These are phyloP conservation scores for Erodium trifolium DNA, from an alignment of 441 rosid species.

Conservation along the genomic window DNA sequence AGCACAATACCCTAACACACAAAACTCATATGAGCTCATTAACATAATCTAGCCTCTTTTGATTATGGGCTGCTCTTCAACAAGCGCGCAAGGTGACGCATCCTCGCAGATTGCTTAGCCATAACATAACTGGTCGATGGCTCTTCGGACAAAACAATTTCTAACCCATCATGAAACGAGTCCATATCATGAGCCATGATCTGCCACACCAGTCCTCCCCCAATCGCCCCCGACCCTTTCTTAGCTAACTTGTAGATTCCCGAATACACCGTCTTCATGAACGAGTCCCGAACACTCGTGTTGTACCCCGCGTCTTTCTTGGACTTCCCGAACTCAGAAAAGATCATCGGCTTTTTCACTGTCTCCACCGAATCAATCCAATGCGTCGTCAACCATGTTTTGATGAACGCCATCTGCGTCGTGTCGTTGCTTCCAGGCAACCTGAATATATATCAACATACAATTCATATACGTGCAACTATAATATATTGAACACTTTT, in stretches of 20 bases:
- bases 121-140: slow-evolving; percentile 24
- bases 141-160: slow-evolving; percentile 25
- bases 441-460: slow-evolving; percentile 15
- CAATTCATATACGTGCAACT: no score
- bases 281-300: slow-evolving; percentile 19
- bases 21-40: no score
- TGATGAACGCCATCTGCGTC: slow-evolving; percentile 27
- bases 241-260: slow-evolving; percentile 26
- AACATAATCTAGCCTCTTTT: background rate
- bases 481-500: no score
- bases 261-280: slow-evolving; percentile 23
- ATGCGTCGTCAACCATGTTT: slow-evolving; percentile 31
- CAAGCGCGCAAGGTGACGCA: slow-evolving; percentile 12
- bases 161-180: slow-evolving; percentile 31
- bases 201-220: slow-evolving; percentile 43
- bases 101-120: slow-evolving; percentile 24
- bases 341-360: slow-evolving; percentile 32
- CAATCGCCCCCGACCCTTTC: slow-evolving; percentile 26
- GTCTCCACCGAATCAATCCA: slow-evolving; percentile 26
- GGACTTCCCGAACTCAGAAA: slow-evolving; percentile 34
- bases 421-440: slow-evolving; percentile 20
- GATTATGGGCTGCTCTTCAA: background rate
- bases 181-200: slow-evolving; percentile 31
- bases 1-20: no score
- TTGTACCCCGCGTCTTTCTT: slow-evolving; percentile 26